Conservation (phyloP, 805 yeast species). For the Grigorovia transvaalensis region DNA sequence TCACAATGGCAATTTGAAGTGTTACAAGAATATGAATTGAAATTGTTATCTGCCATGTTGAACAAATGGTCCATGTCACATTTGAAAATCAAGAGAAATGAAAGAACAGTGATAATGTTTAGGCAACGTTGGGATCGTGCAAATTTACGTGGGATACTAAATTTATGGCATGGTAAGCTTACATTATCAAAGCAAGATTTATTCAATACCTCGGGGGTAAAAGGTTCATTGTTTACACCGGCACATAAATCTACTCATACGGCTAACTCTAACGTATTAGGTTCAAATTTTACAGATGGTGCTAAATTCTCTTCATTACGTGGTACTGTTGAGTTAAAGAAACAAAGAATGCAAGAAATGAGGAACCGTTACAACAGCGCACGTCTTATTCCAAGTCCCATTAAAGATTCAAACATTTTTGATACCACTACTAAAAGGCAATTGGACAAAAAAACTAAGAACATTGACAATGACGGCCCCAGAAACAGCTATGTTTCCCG, state of each 20-base stretch:
- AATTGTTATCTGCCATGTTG: conserved; percentile 16
- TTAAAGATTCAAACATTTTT: conserved; percentile 18
- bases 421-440: conserved; percentile 10
- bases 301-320: conserved; percentile 20
- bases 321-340: conserved; percentile 30
- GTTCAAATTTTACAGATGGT: neutral
- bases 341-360: conserved; percentile 29
- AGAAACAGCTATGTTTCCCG: neutral
- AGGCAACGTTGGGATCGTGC: conserved; percentile 34
- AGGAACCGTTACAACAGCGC: conserved; percentile 28
- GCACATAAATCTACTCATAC: neutral
- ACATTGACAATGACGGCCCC: neutral
- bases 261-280: neutral
- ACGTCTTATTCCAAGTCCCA: conserved; percentile 31
- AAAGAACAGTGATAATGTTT: conserved; percentile 26
- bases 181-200: conserved; percentile 4
- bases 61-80: conserved; percentile 29
- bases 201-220: neutral
- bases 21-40: conserved; percentile 17
- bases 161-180: conserved; percentile 27
- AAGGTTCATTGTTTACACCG: neutral
- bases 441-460: neutral
- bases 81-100: conserved; percentile 28
- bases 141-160: conserved; percentile 27
- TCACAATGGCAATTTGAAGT: conserved; percentile 4